A percentile compares a stretch with the other conserved stretches of the same genome.
phyloP scores from a whole-genome alignment of 176 grass and related monocot species.

The Zizania latifolia region DNA sequence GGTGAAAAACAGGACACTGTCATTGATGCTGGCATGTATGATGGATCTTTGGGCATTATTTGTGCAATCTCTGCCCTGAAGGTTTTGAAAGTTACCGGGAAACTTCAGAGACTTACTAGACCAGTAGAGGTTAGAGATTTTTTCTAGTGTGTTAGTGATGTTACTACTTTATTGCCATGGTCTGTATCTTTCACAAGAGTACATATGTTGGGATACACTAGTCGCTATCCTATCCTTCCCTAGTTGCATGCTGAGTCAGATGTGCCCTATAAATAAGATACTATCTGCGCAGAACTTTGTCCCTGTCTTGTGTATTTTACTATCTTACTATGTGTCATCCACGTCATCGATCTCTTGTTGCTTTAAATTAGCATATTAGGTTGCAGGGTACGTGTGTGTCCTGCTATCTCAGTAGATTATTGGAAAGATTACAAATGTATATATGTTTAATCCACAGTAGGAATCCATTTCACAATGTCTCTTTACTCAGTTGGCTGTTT shows the following conservation, averaged over 20 bases:
- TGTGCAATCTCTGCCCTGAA: constrained; percentile 86
- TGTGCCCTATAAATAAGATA: neutral
- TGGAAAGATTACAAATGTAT: neutral
- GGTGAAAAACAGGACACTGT: constrained; percentile 73
- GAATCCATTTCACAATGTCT: constrained; percentile 1
- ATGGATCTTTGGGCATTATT: constrained; percentile 72
- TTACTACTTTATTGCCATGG: neutral
- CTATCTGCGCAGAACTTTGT: constrained; percentile 21
- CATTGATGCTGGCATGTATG: constrained; percentile 91
- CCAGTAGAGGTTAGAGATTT: constrained; percentile 64
- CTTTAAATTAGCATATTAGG: neutral
- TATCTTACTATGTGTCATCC: neutral
- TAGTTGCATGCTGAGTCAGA: constrained; percentile 17
- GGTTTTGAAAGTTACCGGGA: constrained; percentile 65
- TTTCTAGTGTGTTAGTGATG: neutral
- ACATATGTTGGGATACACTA: neutral
- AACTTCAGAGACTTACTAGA: constrained; percentile 59
- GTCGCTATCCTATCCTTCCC: neutral
- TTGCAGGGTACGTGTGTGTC: neutral
- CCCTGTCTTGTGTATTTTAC: neutral
- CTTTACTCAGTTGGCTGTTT: neutral
- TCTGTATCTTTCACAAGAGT: neutral
- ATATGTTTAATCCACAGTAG: neutral
- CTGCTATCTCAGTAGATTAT: neutral
- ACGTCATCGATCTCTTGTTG: neutral